Conservation (phyloP, 2,329 filamentous ascomycete species). For the Fusarium sp. region DNA sequence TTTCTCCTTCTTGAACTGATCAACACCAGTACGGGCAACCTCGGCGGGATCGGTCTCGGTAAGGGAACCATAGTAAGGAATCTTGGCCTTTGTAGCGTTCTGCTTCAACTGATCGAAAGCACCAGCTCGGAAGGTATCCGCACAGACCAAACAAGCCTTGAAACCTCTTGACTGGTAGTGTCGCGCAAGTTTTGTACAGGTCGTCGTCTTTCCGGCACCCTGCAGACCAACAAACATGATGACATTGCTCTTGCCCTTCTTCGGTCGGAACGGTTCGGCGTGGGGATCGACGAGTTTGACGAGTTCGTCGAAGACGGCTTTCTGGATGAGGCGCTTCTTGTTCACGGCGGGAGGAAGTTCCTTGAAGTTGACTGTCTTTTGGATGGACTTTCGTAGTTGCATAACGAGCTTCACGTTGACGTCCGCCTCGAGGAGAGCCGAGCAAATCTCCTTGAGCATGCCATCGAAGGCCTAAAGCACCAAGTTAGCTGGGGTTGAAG, state of each 20-base stretch:
- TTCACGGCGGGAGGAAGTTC: conserved; percentile 91
- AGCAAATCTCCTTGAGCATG: conserved; percentile 98
- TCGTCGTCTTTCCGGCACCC: conserved; percentile 97
- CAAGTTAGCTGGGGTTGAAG: conserved; percentile 15
- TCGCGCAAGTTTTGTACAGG: conserved; percentile 94
- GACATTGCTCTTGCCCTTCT: conserved; percentile 94
- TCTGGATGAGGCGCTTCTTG: conserved; percentile 98
- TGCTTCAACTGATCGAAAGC: conserved; percentile 99
- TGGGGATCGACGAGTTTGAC: conserved; percentile 85
- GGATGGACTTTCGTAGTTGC: conserved; percentile 92
- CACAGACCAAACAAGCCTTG: conserved; percentile 92
- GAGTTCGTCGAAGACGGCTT: conserved; percentile 61
- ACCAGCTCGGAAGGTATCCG: conserved; percentile 97
- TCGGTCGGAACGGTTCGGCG: conserved; percentile 93
- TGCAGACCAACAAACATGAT: conserved; percentile 99
- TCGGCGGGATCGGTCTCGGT: conserved; percentile 96
- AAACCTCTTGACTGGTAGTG: conserved; percentile 96
- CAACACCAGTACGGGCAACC: conserved; percentile 94
- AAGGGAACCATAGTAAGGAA: conserved; percentile 96
- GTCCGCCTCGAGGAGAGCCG: conserved; percentile 94
- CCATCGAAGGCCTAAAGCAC: conserved; percentile 82
- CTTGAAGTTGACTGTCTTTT: conserved; percentile 91
- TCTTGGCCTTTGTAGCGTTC: conserved; percentile 98
- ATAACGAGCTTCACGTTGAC: conserved; percentile 96
- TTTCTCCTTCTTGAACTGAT: conserved; percentile 98